Evolutionary conservation across 1,284 basidiomycete genomes (phyloP).

Genomic region (Boletellus dicymbophilus): DNA sequence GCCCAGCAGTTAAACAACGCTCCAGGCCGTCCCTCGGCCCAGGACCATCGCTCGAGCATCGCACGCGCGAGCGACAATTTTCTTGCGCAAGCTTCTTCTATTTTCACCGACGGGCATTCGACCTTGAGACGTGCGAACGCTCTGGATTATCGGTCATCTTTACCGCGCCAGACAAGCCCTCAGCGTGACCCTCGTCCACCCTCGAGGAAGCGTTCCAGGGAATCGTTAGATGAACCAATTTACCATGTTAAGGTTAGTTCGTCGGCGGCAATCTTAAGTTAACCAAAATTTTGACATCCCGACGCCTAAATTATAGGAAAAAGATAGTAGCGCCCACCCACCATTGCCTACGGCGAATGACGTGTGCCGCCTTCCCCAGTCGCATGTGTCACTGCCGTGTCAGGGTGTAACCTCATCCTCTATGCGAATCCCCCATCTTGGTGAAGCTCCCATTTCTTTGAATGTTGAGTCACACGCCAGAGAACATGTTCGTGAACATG

Average conservation of each 20-base stretch:
- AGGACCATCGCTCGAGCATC: constrained; percentile 36
- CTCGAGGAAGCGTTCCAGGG: constrained; percentile 38
- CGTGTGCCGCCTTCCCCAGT: constrained; percentile 23
- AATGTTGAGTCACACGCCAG: constrained; percentile 15
- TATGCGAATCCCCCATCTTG: constrained; percentile 18
- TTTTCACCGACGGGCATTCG: constrained; percentile 29
- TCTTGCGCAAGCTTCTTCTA: constrained; percentile 35
- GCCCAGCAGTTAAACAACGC: constrained; percentile 25
- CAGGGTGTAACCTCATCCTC: constrained; percentile 19
- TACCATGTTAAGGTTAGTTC: constrained; percentile 35
- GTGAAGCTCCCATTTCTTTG: constrained; percentile 9
- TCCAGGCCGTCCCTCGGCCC: constrained; percentile 22
- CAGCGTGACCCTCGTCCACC: constrained; percentile 23
- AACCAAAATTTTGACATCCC: constrained; percentile 25
- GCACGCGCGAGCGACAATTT: constrained; percentile 37
- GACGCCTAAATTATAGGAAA: constrained; percentile 29
- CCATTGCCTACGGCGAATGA: constrained; percentile 24
- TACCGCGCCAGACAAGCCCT: constrained; percentile 17
- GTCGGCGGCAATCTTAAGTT: constrained; percentile 32
- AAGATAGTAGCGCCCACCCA: constrained; percentile 21
- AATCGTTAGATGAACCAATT: constrained; percentile 30
- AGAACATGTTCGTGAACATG: constrained; percentile 23
- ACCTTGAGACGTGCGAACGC: constrained; percentile 19
- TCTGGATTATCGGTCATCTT: constrained; percentile 20
- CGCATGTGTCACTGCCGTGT: constrained; percentile 26